Conservation (phyloP, 2,329 filamentous ascomycete genomes). For the Colletotrichum incanum region DNA sequence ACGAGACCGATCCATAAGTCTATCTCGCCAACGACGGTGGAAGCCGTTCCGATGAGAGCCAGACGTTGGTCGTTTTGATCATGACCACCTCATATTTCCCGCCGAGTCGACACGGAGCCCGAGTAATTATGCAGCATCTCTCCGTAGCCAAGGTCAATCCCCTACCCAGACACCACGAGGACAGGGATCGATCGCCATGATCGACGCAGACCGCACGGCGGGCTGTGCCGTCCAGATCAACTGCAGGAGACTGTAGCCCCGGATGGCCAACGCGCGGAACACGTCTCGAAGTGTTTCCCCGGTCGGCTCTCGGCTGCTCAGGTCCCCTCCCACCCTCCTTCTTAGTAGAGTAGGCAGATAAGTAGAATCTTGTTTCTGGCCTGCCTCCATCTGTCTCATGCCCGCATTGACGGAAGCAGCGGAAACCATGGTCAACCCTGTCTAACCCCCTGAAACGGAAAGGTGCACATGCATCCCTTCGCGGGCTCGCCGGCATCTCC, state of each 20-base stretch:
- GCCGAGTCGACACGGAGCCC: background rate
- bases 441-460: conserved; percentile 26
- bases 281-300: conserved; percentile 19
- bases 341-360: no score
- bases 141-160: background rate
- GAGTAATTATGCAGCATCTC: background rate
- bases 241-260: conserved; percentile 20
- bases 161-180: background rate
- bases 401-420: conserved; percentile 26
- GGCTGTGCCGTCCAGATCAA: conserved; percentile 13
- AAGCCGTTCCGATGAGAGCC: background rate
- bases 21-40: background rate
- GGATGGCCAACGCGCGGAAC: conserved; percentile 19
- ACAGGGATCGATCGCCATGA: conserved; percentile 5
- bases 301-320: background rate
- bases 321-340: background rate
- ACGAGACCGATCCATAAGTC: background rate
- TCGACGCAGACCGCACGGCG: conserved; percentile 8
- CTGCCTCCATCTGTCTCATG: background rate
- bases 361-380: background rate
- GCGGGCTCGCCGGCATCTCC: conserved; percentile 5
- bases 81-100: background rate
- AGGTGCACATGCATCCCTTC: background rate
- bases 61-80: background rate
- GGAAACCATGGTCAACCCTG: conserved; percentile 7